Evolutionary conservation across 2,329 filamentous ascomycete species (phyloP), one percentile per base, ranked within the genome.

Genomic region (Delphinella strobiligena): DNA sequence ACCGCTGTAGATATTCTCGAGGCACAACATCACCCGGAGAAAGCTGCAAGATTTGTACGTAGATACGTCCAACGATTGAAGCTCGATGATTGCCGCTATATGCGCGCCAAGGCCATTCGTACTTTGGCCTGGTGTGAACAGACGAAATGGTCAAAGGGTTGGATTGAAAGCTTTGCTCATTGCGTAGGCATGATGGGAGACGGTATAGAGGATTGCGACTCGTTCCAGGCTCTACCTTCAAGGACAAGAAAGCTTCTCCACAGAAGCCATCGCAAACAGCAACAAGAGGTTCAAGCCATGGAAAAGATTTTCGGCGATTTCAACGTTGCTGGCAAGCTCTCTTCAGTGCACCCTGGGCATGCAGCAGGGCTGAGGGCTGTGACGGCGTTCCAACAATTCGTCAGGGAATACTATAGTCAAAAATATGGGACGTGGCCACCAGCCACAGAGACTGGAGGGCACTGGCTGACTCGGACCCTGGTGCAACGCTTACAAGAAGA

Each of bases 101-200:
- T 75, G 44, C 62, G 74, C 0, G 71, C 74, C 27, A 64, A 66
- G 2, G 78, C 79, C 1, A 67, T 79, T 2, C 70, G 72, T 1
- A 59, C 83, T 12, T 62, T 85, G 3, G 71, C 74, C 0, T 84
- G 78, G 74, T 71, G 75, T 2, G 80, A 84, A 48, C 65, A 64
- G n/a, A 63, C 69, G 2, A 68, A 64, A 14, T 81, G 78, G 76
- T 68, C 75, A 33, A 73, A 78, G 46, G 77, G 78, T 1, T 85
- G 78, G 68, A 66, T 72, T 12, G 79, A 83, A 53, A 69, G 71
- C 18, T 85, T 81, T 49, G 63, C 75, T 5, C 80, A 85, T 52
- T 74, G 74, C 46, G 72, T 71, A 3, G 80, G 80, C 18, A 75
- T 82, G 69, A 53, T 63, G 45, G 36, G 56, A 48, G 16, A 52